Base-by-base conservation (phyloP, 495 filamentous ascomycete genomes). In the Neurospora sp. region DNA sequence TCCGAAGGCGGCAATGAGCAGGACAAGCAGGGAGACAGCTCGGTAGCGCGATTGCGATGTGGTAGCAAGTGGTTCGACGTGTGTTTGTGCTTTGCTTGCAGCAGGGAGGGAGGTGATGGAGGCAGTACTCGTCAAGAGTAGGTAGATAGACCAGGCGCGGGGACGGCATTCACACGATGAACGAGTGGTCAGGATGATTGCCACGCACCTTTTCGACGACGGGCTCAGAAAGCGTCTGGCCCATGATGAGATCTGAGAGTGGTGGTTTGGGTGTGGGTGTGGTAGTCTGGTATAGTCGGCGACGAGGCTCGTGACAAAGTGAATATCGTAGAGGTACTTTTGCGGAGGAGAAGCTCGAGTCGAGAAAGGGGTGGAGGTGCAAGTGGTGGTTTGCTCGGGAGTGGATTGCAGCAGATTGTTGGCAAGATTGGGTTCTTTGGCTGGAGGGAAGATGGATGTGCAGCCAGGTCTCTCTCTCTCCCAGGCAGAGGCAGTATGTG, bases 151-250 rank as follows among this genome's bases (percentile, higher is more conserved):
- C 40, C 27, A 3, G 54, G 54, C 27, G 54, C 54, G 27, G 27
- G 54, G 27, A 66, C 54, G 54, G 14, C 27, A 18, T 66, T 66
- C 27, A 66, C 27, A 35, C 54, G 6, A 66, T 35, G 54, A 66
- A 35, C 27, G 54, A 66, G 54, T 66, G 54, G 54, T 16, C 27
- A 72, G n/a, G 39, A 72, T 37, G 59, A 46, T 75, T 73, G n/a
- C 71, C 73, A 84, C 91, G 80, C 87, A 99, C 96, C 94, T 99
- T 99, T 79, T 98, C 96, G 76, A 97, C 92, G 78, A 98, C 95
- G 70, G 96, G 96, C 88, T 99, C 96, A 81, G 96, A 98, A 80
- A 99, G 91, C 82, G 96, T 99, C 89, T 99, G 96, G 89, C 96
- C 96, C 96, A 99, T 99, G 81, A 78, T 82, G 79, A 79, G 66